These are phyloP conservation scores for Pseudopyrenochaeta lycopersici DNA, from an alignment of 2,329 filamentous ascomycete species.

Conservation along the genomic window DNA sequence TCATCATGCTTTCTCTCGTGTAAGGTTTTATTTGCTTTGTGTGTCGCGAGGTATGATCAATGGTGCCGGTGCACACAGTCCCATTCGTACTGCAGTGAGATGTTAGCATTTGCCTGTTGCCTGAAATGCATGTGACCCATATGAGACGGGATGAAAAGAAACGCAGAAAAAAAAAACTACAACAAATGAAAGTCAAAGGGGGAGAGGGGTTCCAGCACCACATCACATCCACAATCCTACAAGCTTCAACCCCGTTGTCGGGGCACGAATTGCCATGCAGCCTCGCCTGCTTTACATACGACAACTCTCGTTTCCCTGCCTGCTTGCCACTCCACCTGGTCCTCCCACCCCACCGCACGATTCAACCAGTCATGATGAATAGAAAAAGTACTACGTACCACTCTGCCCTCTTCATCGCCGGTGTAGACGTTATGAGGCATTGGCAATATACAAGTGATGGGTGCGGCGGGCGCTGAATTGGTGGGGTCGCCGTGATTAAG, in stretches of 20 bases:
- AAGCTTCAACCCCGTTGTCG: background rate
- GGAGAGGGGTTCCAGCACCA: no score
- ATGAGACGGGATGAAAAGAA: no score
- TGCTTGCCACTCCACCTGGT: conserved; percentile 22
- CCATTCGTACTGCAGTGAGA: conserved; percentile 62
- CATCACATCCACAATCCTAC: background rate
- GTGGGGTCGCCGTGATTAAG: conserved; percentile 79
- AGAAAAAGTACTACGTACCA: conserved; percentile 54
- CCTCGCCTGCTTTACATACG: background rate
- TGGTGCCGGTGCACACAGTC: conserved; percentile 62
- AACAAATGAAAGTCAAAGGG: no score
- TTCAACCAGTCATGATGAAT: background rate
- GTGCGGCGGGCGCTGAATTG: conserved; percentile 60
- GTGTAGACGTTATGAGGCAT: conserved; percentile 88
- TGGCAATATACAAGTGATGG: conserved; percentile 86
- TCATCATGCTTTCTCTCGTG: no score
- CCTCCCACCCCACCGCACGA: conserved; percentile 6
- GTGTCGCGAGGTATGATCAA: conserved; percentile 1
- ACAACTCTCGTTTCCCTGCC: conserved; percentile 8
- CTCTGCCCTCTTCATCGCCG: conserved; percentile 90
- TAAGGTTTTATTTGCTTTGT: background rate
- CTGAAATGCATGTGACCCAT: no score
- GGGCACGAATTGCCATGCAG: no score
- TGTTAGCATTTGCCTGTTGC: conserved; percentile 7
- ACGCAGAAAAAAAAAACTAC: no score